phyloP scores from a whole-genome alignment of 257 asterid genomes.

The Fraxinus excelsior region DNA sequence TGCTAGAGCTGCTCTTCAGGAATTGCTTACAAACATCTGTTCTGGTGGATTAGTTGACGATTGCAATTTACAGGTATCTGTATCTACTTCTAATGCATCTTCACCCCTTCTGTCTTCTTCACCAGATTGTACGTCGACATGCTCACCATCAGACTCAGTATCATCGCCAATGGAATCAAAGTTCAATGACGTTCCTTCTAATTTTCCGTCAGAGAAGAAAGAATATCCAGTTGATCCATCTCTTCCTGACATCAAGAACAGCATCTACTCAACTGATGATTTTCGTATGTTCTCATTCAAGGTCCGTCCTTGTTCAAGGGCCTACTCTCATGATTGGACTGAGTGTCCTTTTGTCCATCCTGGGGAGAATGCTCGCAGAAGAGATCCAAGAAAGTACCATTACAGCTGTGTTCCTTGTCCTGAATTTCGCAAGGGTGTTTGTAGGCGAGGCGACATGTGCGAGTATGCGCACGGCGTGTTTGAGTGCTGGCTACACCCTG shows the following conservation, averaged over 20 bases:
- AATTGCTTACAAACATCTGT: conserved; percentile 52
- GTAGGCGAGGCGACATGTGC: conserved; percentile 95
- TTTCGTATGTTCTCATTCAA: conserved; percentile 92
- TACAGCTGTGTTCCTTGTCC: conserved; percentile 98
- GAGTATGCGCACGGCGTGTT: conserved; percentile 99
- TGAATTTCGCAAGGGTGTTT: conserved; percentile 87
- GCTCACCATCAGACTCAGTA: conserved; percentile 51
- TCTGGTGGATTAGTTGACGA: conserved; percentile 71
- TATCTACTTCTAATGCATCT: conserved; percentile 53
- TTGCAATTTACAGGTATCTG: conserved; percentile 37
- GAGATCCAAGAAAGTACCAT: conserved; percentile 91
- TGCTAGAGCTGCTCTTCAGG: conserved; percentile 56
- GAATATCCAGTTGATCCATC: conserved; percentile 92
- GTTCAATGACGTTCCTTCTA: conserved; percentile 41
- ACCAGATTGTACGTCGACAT: conserved; percentile 61
- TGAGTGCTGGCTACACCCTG: conserved; percentile 99
- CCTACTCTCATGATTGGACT: conserved; percentile 98
- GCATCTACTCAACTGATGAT: conserved; percentile 85
- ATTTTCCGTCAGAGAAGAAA: conserved; percentile 60
- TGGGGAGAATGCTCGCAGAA: conserved; percentile 93
- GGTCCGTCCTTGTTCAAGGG: conserved; percentile 95
- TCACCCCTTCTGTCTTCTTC: conserved; percentile 71
- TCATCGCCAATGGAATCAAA: conserved; percentile 52
- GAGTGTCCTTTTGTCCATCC: conserved; percentile 98
- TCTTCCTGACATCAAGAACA: conserved; percentile 83